Conservation (phyloP, 192 early-diverging fungal species). For the Spizellomyces sp. region DNA sequence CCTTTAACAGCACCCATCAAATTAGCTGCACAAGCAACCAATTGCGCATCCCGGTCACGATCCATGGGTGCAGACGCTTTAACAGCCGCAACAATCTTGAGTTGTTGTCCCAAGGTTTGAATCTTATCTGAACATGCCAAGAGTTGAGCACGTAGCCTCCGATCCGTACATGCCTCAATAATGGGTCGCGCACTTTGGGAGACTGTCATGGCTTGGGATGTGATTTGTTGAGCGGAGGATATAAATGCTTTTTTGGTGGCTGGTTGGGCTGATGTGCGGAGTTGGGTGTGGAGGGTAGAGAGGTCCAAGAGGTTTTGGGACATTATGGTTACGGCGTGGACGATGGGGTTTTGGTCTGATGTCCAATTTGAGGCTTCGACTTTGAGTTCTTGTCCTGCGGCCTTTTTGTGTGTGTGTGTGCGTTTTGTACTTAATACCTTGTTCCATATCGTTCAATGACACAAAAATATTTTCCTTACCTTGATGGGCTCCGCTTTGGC, state of each 20-base stretch:
- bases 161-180: slow-evolving; percentile 44
- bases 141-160: slow-evolving; percentile 34
- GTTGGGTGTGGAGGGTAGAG: slow-evolving; percentile 29
- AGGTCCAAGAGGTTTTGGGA: slow-evolving; percentile 40
- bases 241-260: slow-evolving; percentile 46
- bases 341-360: slow-evolving; percentile 45
- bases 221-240: slow-evolving; percentile 42
- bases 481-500: slow-evolving; percentile 52
- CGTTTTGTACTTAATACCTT: too few species aligned
- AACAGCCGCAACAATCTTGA: slow-evolving; percentile 59
- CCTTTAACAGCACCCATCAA: slow-evolving; percentile 44
- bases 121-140: slow-evolving; percentile 30
- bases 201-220: slow-evolving; percentile 31
- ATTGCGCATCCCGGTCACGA: slow-evolving; percentile 42
- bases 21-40: slow-evolving; percentile 53
- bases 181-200: slow-evolving; percentile 28
- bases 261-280: slow-evolving; percentile 23
- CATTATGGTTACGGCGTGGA: slow-evolving; percentile 38
- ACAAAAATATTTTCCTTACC: not conserved
- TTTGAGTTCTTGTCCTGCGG: slow-evolving; percentile 56
- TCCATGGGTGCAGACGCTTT: slow-evolving; percentile 49
- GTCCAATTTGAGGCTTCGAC: slow-evolving; percentile 53
- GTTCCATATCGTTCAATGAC: too few species aligned
- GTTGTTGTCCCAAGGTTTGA: slow-evolving; percentile 50
- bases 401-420: slow-evolving; percentile 28